A percentile compares a stretch with the other conserved stretches of the same genome.
phyloP scores from a whole-genome alignment of 139 green algal species.

The Chlorella sp. region DNA sequence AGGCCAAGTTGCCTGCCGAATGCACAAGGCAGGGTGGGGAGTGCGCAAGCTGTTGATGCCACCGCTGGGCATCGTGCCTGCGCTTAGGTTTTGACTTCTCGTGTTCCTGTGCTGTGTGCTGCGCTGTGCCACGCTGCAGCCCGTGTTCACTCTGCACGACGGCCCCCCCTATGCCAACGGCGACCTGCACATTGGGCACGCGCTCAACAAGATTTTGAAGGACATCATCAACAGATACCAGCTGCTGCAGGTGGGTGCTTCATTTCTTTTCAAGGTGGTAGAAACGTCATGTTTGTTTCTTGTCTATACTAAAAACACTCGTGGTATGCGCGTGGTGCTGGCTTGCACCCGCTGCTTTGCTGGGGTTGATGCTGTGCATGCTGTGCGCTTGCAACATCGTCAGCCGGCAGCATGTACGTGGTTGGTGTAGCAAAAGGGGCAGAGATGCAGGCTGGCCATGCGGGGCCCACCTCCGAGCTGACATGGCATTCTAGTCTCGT shows the following conservation, averaged over 20 bases:
- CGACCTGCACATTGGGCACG: constrained; percentile 97
- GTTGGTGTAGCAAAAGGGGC: background rate
- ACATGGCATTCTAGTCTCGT: too few species aligned
- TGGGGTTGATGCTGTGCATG: background rate
- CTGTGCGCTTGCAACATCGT: background rate
- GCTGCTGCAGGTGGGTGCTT: constrained; percentile 49
- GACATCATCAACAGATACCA: constrained; percentile 89
- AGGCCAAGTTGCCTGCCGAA: too few species aligned
- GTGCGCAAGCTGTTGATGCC: too few species aligned
- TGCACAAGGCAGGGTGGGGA: too few species aligned
- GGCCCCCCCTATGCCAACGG: constrained; percentile 99
- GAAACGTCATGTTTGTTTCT: too few species aligned
- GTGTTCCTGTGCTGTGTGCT: background rate
- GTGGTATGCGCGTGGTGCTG: background rate
- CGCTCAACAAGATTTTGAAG: constrained; percentile 99
- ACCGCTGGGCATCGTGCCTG: too few species aligned
- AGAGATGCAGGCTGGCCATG: constrained; percentile 49
- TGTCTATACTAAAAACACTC: too few species aligned
- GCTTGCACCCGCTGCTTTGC: background rate
- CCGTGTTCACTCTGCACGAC: constrained; percentile 96
- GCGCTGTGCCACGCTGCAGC: constrained; percentile 48
- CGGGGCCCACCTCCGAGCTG: too few species aligned
- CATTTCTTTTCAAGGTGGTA: too few species aligned
- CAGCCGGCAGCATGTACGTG: background rate
- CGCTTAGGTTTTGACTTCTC: too few species aligned